These are phyloP conservation scores for Pseudopithomyces chartarum DNA, from an alignment of 2,329 filamentous ascomycete species.

Conservation along the genomic window DNA sequence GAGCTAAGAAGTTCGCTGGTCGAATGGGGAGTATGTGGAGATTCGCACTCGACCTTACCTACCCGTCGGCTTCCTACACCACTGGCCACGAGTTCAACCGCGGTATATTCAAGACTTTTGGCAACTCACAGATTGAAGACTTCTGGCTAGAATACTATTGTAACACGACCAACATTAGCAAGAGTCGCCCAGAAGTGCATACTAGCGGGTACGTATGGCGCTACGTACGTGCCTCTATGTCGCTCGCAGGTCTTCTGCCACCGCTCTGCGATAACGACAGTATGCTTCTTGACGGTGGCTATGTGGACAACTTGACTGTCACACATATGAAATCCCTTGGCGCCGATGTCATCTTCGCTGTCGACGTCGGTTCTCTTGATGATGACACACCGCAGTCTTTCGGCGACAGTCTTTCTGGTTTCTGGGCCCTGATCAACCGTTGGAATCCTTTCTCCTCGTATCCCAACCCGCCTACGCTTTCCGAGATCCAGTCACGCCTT, in stretches of 20 bases:
- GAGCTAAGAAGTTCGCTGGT: conserved; percentile 95
- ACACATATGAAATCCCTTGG: conserved; percentile 96
- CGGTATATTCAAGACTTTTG: conserved; percentile 98
- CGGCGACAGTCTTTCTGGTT: conserved; percentile 90
- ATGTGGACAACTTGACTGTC: conserved; percentile 96
- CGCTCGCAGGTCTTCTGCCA: conserved; percentile 86
- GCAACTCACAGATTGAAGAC: conserved; percentile 95
- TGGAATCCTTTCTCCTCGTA: conserved; percentile 94
- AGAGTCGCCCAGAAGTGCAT: conserved; percentile 88
- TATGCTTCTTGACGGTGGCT: conserved; percentile 95
- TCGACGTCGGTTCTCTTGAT: conserved; percentile 92
- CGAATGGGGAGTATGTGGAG: conserved; percentile 99
- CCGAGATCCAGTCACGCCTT: conserved; percentile 92
- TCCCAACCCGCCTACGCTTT: conserved; percentile 91
- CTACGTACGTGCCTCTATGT: conserved; percentile 96
- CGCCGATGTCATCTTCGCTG: conserved; percentile 90
- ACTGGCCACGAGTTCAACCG: conserved; percentile 99
- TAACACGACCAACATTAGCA: conserved; percentile 98
- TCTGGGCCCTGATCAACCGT: conserved; percentile 93
- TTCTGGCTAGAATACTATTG: conserved; percentile 99
- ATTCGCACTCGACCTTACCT: conserved; percentile 95
- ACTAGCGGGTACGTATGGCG: conserved; percentile 97
- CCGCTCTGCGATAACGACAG: conserved; percentile 95
- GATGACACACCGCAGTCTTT: conserved; percentile 91
- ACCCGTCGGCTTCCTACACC: conserved; percentile 95